Evolutionary conservation across 1,139 yeast genomes (phyloP).

Genomic region (Candida dubliniensis): DNA sequence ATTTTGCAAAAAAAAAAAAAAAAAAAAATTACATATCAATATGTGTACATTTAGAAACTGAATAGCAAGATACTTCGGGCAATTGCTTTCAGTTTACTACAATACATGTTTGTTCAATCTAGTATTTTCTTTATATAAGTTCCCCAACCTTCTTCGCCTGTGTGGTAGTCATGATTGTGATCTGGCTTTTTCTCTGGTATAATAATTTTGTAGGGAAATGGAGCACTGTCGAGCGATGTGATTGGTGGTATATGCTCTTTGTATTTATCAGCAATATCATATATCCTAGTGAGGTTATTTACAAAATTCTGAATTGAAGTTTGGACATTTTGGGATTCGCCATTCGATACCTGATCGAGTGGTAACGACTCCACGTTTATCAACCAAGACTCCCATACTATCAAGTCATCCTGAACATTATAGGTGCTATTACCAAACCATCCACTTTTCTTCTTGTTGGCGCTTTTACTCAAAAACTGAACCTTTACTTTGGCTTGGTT

Average conservation of each 20-base stretch:
- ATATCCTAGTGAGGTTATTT: conserved; percentile 44
- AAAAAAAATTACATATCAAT: conserved; percentile 3
- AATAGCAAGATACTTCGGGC: no score
- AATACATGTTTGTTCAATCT: conserved; percentile 24
- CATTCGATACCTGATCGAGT: conserved; percentile 10
- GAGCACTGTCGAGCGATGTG: conserved; percentile 61
- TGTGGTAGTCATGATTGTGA: neutral
- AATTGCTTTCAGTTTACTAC: no score
- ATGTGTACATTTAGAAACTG: conserved; percentile 1
- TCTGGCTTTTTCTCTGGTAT: conserved; percentile 14
- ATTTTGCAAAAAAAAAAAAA: conserved; percentile 1
- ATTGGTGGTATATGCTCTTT: conserved; percentile 76
- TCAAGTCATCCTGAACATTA: conserved; percentile 11
- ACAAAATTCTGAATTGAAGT: conserved; percentile 41
- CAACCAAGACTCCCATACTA: conserved; percentile 47
- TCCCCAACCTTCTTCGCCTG: conserved; percentile 45
- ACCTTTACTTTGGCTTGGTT: conserved; percentile 9
- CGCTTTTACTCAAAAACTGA: conserved; percentile 14
- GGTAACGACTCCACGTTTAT: conserved; percentile 39
- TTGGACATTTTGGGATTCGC: conserved; percentile 16
- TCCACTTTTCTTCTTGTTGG: conserved; percentile 36
- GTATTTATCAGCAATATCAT: conserved; percentile 52
- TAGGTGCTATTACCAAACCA: conserved; percentile 38
- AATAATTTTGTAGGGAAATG: conserved; percentile 59
- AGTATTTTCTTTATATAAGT: conserved; percentile 49